phyloP scores from a whole-genome alignment of 768 basidiomycete species.

The Strobilomyces confusus region DNA sequence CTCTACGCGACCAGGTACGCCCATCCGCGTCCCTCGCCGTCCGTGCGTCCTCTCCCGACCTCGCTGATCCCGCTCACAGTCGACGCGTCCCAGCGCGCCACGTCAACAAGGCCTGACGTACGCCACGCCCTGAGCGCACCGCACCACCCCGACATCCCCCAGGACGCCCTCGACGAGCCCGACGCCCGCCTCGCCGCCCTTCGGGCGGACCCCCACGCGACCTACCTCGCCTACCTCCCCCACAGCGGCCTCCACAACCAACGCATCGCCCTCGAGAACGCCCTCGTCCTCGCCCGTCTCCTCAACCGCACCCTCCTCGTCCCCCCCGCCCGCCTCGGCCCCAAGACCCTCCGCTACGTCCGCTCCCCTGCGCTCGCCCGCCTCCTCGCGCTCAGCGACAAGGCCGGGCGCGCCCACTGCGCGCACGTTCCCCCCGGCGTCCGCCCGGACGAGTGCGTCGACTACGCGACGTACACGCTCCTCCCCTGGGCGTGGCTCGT shows the following conservation, averaged over 20 bases:
- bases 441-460: slow-evolving; percentile 53
- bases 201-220: slow-evolving; percentile 28
- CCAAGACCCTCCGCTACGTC: slow-evolving; percentile 56
- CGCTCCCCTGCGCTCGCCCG: slow-evolving; percentile 46
- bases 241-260: slow-evolving; percentile 87
- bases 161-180: slow-evolving; percentile 32
- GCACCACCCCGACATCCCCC: slow-evolving; percentile 9
- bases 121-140: background rate
- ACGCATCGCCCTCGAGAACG: slow-evolving; percentile 83
- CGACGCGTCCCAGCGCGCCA: slow-evolving; percentile 17
- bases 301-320: slow-evolving; percentile 76
- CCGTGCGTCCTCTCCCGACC: slow-evolving; percentile 15
- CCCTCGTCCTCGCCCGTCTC: slow-evolving; percentile 62
- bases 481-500: slow-evolving; percentile 72
- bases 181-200: slow-evolving; percentile 5
- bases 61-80: slow-evolving; percentile 20
- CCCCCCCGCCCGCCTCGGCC: slow-evolving; percentile 70
- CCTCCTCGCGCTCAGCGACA: slow-evolving; percentile 45
- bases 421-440: slow-evolving; percentile 32
- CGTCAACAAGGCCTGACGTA: background rate
- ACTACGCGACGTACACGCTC: slow-evolving; percentile 57
- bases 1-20: slow-evolving; percentile 61
- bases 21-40: slow-evolving; percentile 14
- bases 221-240: slow-evolving; percentile 71
- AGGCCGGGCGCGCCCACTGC: slow-evolving; percentile 51